phyloP scores from a whole-genome alignment of 169 alveolate species.

The Toxoplasma gondii region DNA sequence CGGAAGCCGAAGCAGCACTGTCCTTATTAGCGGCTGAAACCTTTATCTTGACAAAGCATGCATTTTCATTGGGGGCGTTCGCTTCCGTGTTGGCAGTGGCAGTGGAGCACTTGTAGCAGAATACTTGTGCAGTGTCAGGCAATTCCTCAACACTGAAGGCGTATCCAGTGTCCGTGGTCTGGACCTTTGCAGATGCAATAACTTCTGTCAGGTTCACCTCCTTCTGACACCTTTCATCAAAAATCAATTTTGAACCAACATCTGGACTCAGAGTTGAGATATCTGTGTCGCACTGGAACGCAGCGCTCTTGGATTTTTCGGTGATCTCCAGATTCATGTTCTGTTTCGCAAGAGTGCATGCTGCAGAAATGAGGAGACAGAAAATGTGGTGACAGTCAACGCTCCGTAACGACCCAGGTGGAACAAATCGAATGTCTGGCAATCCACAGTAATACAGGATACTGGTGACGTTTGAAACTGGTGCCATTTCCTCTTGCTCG shows the following conservation, averaged over 20 bases:
- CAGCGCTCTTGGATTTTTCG: background rate
- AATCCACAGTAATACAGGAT: no score
- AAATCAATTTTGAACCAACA: background rate
- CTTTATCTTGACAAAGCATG: background rate
- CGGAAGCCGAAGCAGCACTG: background rate
- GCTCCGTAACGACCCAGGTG: no score
- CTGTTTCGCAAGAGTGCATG: background rate
- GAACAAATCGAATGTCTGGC: no score
- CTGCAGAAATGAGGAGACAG: background rate
- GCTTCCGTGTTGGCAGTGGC: background rate
- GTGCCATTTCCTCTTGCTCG: no score
- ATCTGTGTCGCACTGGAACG: background rate
- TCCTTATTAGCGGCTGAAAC: background rate
- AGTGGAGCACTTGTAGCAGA: background rate
- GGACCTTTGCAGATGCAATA: background rate
- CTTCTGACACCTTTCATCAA: background rate
- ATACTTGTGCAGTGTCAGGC: background rate
- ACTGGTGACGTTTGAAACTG: no score
- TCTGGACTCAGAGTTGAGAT: background rate
- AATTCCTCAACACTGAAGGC: background rate
- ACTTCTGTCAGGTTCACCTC: background rate
- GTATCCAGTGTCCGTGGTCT: background rate
- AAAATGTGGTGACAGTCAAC: no score
- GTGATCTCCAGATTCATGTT: background rate
- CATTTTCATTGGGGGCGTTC: background rate